A percentile compares a stretch with the other conserved stretches of the same genome.
phyloP scores from a whole-genome alignment of 768 basidiomycete species.

The Lentinula edodes region DNA sequence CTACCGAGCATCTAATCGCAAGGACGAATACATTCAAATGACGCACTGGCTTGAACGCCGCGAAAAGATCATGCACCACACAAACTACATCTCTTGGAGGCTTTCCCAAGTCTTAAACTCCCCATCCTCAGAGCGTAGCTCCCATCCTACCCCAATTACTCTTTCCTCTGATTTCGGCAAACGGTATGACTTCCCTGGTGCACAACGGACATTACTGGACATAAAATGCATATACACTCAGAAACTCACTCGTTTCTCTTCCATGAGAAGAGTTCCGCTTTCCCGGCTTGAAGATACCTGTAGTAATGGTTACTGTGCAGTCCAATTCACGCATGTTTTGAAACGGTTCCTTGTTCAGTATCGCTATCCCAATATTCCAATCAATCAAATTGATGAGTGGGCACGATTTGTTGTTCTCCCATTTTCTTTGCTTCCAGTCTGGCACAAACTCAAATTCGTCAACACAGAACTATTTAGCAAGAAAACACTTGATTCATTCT shows the following conservation, averaged over 20 bases:
- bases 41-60: conserved; percentile 1
- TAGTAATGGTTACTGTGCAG: neutral
- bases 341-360: neutral
- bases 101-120: neutral
- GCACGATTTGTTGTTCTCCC: neutral
- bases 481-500: neutral
- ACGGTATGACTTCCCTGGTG: neutral
- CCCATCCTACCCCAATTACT: neutral
- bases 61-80: neutral
- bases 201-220: neutral
- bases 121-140: too few species aligned
- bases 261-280: neutral
- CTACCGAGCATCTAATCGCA: too few species aligned
- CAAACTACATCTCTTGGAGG: conserved; percentile 1
- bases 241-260: neutral
- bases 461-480: neutral
- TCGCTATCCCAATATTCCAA: neutral
- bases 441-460: neutral
- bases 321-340: neutral
- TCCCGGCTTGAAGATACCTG: neutral
- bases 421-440: neutral
- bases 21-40: conserved; percentile 10
- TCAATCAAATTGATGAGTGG: neutral
- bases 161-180: neutral
- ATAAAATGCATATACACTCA: neutral